Base-by-base conservation (phyloP, 1,139 yeast species). In the Diutina ranongensis region DNA sequence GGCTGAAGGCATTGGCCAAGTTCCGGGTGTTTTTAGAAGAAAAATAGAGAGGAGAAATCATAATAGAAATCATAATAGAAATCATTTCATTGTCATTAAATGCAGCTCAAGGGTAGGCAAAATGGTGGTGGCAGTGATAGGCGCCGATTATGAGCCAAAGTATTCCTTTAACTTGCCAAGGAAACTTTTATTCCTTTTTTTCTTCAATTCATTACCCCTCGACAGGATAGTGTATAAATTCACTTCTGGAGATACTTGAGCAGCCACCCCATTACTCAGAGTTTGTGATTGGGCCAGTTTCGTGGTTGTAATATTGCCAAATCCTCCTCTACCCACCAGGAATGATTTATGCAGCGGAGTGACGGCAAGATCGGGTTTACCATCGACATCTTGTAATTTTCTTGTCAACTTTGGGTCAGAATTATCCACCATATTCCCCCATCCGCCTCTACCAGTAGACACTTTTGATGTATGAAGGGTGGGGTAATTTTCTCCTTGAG, bases 401-500 rank as follows among this genome's bases (percentile, higher is more conserved):
- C 92, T 68, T 3, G 87, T 73, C 46, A 77, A 57, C 47, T 72
- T 71, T 1, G 84, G 78, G 57, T 82, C 80, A 42, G 70, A 71
- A 59, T 83, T 83, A 51, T 63, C 71, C 47, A 80, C 66, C 86
- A 83, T 83, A 57, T 83, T 83, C 4, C 94, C 94, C 45, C 77
- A 80, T 1, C 94, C 94, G 9, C 94, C 94, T 54, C 94, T 71
- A 28, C 94, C 94, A 2, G 92, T 83, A 25, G 86, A 73, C 54
- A 78, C 76, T 34, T 74, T 72, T 25, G 76, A 73, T 35, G 78
- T 76, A 45, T 70, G 63, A 47, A 83, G 65, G 53, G 67, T 74
- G 19, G 89, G 92, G 19, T 83, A 76, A 51, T 72, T 77, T 25
- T 81, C 74, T 2, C 85, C 86, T 54, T 76, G 79, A 3, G 78